Conservation (phyloP, 2,329 filamentous ascomycete species). For the Arthroderma sp. region DNA sequence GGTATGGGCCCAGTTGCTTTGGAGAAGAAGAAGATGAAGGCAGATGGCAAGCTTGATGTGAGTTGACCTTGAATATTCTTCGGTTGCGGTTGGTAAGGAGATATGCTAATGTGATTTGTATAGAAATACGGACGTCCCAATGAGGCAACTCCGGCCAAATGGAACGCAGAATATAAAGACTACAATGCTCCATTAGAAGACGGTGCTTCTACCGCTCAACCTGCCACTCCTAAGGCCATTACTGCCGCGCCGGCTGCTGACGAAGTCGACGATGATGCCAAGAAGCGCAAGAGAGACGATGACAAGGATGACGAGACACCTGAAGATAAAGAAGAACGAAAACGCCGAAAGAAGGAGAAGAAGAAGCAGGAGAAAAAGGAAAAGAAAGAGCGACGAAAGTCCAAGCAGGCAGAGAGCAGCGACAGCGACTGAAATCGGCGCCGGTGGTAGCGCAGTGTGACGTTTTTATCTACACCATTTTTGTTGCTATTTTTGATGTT, state of each 20-base stretch:
- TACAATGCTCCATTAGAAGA: conserved; percentile 42
- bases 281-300: conserved; percentile 45
- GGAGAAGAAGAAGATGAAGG: conserved; percentile 99
- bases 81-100: neutral
- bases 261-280: conserved; percentile 33
- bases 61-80: conserved; percentile 14
- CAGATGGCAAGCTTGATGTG: conserved; percentile 85
- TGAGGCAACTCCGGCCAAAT: conserved; percentile 84
- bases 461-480: conserved; percentile 16
- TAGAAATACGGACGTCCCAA: conserved; percentile 85
- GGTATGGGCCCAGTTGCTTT: conserved; percentile 82
- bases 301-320: conserved; percentile 44
- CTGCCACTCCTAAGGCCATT: conserved; percentile 34
- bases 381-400: conserved; percentile 41
- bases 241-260: conserved; percentile 25
- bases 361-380: conserved; percentile 51
- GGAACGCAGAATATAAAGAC: conserved; percentile 88
- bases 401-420: conserved; percentile 55
- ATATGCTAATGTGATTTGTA: conserved; percentile 20
- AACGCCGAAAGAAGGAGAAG: conserved; percentile 46
- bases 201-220: conserved; percentile 29
- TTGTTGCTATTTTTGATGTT: conserved; percentile 26
- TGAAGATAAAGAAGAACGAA: conserved; percentile 36
- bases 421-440: conserved; percentile 29
- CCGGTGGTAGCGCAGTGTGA: conserved; percentile 4